These are phyloP conservation scores for Hyaloscypha finlandica DNA, from an alignment of 495 filamentous ascomycete species.

Conservation along the genomic window DNA sequence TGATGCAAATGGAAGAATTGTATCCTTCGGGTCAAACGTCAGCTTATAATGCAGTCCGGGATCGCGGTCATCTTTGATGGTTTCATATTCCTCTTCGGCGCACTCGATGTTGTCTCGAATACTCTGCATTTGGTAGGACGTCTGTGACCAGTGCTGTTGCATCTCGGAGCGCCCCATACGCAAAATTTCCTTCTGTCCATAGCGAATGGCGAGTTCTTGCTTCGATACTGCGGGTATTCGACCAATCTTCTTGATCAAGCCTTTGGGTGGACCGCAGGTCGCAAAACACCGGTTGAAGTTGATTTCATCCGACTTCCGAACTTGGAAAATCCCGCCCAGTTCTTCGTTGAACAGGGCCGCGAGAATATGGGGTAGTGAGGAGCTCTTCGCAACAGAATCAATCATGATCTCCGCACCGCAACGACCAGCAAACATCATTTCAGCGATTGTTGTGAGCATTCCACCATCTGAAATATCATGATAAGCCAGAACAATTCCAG, in stretches of 20 bases:
- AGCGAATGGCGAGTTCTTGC: slow-evolving; percentile 75
- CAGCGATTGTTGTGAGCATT: slow-evolving; percentile 84
- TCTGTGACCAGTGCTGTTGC: slow-evolving; percentile 86
- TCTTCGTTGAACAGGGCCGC: slow-evolving; percentile 92
- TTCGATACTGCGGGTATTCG: slow-evolving; percentile 66
- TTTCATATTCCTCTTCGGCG: slow-evolving; percentile 81
- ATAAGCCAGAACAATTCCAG: slow-evolving; percentile 87
- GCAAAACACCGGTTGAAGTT: slow-evolving; percentile 90
- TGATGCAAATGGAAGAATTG: slow-evolving; percentile 68
- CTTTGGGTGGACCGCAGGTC: slow-evolving; percentile 82
- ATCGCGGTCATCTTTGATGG: slow-evolving; percentile 73
- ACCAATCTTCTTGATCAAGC: slow-evolving; percentile 81
- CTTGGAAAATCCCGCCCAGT: slow-evolving; percentile 95
- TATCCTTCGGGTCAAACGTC: slow-evolving; percentile 79
- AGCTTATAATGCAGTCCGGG: slow-evolving; percentile 86
- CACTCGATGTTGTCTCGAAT: slow-evolving; percentile 86
- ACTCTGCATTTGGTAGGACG: slow-evolving; percentile 89
- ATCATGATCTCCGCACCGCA: slow-evolving; percentile 86
- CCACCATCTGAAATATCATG: slow-evolving; percentile 95
- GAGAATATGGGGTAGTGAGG: slow-evolving; percentile 62
- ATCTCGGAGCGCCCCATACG: slow-evolving; percentile 68
- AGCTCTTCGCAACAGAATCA: slow-evolving; percentile 63
- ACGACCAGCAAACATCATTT: slow-evolving; percentile 98
- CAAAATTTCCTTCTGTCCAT: slow-evolving; percentile 66
- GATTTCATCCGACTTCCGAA: slow-evolving; percentile 78